Percentiles rank a stretch among this genome's conserved stretches.
These are phyloP conservation scores for Aspergillus luchuensis DNA, from an alignment of 2,329 filamentous ascomycete genomes.

Conservation along the genomic window DNA sequence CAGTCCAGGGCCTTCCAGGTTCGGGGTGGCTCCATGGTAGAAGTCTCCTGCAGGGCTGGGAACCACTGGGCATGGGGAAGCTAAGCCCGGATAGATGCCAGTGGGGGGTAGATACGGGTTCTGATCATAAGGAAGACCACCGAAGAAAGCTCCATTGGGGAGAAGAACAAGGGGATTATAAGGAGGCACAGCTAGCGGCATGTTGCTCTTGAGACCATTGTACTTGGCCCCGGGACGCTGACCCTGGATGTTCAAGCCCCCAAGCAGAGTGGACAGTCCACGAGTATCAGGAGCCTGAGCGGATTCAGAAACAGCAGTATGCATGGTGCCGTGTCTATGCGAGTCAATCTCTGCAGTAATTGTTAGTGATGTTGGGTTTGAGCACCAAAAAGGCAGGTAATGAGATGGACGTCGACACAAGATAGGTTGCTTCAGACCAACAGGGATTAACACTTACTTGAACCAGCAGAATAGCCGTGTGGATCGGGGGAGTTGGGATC, in stretches of 20 bases:
- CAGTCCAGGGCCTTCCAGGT: slow-evolving; percentile 61
- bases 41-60: slow-evolving; percentile 53
- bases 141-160: slow-evolving; percentile 37
- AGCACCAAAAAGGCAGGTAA: background rate
- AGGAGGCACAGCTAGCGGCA: slow-evolving; percentile 29
- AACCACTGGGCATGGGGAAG: slow-evolving; percentile 35
- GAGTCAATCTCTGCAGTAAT: background rate
- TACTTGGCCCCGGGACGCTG: slow-evolving; percentile 32
- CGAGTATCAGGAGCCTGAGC: slow-evolving; percentile 2
- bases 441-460: background rate
- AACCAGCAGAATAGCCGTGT: background rate
- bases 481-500: slow-evolving; percentile 1
- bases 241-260: slow-evolving; percentile 31
- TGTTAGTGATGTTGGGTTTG: background rate
- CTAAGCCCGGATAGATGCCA: slow-evolving; percentile 41
- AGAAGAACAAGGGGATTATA: slow-evolving; percentile 34
- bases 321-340: background rate
- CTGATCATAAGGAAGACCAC: slow-evolving; percentile 31
- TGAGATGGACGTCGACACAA: background rate
- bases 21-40: slow-evolving; percentile 56
- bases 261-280: slow-evolving; percentile 28
- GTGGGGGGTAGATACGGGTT: slow-evolving; percentile 39
- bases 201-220: slow-evolving; percentile 28
- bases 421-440: background rate
- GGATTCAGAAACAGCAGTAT: slow-evolving; percentile 4